phyloP scores from a whole-genome alignment of 768 basidiomycete species.

The Mycena metata region DNA sequence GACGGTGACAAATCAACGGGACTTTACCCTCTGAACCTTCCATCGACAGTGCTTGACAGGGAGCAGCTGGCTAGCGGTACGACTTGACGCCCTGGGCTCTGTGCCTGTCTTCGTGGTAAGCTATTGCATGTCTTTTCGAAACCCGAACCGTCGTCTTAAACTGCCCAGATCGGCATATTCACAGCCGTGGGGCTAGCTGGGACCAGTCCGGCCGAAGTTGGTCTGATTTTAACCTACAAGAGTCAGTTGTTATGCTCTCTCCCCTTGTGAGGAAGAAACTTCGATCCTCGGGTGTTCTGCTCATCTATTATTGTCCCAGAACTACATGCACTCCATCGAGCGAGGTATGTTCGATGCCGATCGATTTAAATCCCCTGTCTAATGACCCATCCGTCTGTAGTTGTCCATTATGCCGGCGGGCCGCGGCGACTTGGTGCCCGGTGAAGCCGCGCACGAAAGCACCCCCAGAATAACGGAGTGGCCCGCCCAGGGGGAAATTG shows the following conservation, averaged over 20 bases:
- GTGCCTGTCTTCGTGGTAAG: constrained; percentile 65
- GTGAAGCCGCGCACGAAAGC: constrained; percentile 76
- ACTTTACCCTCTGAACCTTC: background rate
- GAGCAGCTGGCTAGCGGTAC: constrained; percentile 81
- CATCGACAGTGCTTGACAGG: no score
- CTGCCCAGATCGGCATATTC: constrained; percentile 72
- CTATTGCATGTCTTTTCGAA: background rate
- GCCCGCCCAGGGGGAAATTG: constrained; percentile 72
- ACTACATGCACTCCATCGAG: constrained; percentile 78
- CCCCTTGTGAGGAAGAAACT: constrained; percentile 54
- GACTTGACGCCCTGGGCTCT: constrained; percentile 79
- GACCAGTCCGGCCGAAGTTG: constrained; percentile 76
- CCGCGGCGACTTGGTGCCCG: constrained; percentile 59
- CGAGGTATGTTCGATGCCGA: no score
- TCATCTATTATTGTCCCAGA: constrained; percentile 47
- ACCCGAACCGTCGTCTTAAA: no score
- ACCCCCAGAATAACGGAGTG: constrained; percentile 63
- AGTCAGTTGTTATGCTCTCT: constrained; percentile 52
- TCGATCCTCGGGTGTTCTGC: constrained; percentile 4
- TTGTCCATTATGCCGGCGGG: constrained; percentile 71
- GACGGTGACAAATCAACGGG: constrained; percentile 77
- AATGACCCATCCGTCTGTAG: constrained; percentile 46
- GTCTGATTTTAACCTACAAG: constrained; percentile 78
- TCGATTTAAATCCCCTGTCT: no score
- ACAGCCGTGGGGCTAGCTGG: constrained; percentile 67